phyloP scores from a whole-genome alignment of 805 yeast species.

The Candida dendrica region DNA sequence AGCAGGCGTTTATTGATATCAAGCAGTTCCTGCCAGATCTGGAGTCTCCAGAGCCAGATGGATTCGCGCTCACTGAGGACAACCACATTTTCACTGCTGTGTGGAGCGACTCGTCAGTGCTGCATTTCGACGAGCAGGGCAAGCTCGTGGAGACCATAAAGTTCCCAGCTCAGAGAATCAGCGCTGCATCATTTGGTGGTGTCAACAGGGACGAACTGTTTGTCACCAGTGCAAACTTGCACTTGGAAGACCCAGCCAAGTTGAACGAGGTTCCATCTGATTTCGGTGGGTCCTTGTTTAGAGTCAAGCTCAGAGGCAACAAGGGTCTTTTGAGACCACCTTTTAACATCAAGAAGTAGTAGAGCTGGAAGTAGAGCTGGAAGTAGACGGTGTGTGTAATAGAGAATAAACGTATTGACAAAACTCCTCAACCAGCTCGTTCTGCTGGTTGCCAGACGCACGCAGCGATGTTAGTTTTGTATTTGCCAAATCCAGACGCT shows the following conservation, averaged over 20 bases:
- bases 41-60: conserved; percentile 62
- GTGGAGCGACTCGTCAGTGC: conserved; percentile 48
- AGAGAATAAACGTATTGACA: conserved; percentile 23
- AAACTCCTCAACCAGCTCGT: conserved; percentile 66
- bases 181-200: conserved; percentile 66
- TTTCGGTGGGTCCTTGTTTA: conserved; percentile 50
- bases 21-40: conserved; percentile 10
- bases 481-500: conserved; percentile 51
- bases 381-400: conserved; percentile 19
- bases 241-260: conserved; percentile 29
- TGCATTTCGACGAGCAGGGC: conserved; percentile 41
- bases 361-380: too few species aligned
- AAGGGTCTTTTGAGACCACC: conserved; percentile 25
- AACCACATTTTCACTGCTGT: conserved; percentile 53
- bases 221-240: conserved; percentile 54
- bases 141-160: conserved; percentile 37
- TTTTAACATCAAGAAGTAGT: conserved; percentile 18
- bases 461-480: conserved; percentile 55
- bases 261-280: conserved; percentile 27
- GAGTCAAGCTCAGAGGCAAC: conserved; percentile 36
- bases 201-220: conserved; percentile 42
- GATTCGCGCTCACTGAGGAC: conserved; percentile 47
- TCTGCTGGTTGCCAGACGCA: conserved; percentile 57
- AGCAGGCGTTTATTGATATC: conserved; percentile 27
- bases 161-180: conserved; percentile 49